Evolutionary conservation across 768 basidiomycete species (phyloP), one percentile per base, ranked within the genome.

Genomic region (Collybia sordida): DNA sequence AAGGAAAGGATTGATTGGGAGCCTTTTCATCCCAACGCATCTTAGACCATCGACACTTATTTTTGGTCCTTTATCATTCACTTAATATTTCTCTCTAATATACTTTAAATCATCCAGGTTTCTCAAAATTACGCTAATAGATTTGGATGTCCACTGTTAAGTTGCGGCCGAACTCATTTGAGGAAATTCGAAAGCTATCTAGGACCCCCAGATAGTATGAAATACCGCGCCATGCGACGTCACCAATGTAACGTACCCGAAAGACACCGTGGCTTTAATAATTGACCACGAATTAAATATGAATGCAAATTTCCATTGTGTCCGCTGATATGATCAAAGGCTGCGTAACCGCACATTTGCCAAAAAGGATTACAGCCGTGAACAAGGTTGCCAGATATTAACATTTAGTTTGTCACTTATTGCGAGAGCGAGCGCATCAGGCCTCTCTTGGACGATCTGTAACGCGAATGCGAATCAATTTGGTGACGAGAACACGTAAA

Each of bases 1-100:
- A 36, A 64, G 58, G 40, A 72, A 66, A 52, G 78, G 80, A 12
- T 47, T 80, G 23, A 62, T 70, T 12, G 72, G 66, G 4, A 72
- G 72, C 38, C 58, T 60, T 7, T 74, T 79, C 49, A 54, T 74
- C 14, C 71, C 72, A 1, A 60, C 64, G 25, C 41, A 51, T 6
- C 49, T 54, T 12, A 65, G 78, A 42, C 74, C 74, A 21, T 64
- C 73, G 18, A 56, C 58, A 4, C 23, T 63, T 36, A 34, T 70
- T 23, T 54, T 69, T 41, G 62, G 58, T 28, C 47, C 55, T 8
- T 46, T 60, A 21, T 45, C 47, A 36, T 52, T 23, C 41, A 38
- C n/a, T 49, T 25, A 45, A 25, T 31, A 11, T 11, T 11, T 31
- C 31, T 14, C 14, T 11, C 14, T 31, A 31, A 31, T 6, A 31